These are phyloP conservation scores for Cladophialophora yegresii DNA, from an alignment of 2,329 filamentous ascomycete species.

Conservation along the genomic window DNA sequence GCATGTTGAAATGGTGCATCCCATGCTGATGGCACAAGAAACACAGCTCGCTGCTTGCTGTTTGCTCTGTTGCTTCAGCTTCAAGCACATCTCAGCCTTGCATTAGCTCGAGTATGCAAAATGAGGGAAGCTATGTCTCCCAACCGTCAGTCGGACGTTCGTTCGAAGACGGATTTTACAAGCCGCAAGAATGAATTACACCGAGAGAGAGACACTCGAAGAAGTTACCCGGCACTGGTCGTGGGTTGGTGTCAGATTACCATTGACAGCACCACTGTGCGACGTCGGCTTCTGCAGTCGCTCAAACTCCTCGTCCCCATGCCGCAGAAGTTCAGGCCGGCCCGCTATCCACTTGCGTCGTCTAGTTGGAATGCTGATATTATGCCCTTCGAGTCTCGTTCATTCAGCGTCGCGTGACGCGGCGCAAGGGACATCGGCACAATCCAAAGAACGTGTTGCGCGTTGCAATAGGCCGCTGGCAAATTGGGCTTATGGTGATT, in stretches of 20 bases:
- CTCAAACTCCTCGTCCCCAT: background rate
- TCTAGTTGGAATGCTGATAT: background rate
- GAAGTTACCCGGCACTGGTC: background rate
- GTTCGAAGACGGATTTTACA: background rate
- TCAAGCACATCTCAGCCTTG: background rate
- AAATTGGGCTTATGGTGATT: background rate
- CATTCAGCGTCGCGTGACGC: background rate
- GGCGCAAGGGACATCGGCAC: background rate
- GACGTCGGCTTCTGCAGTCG: background rate
- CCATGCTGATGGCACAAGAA: background rate
- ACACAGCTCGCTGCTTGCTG: background rate
- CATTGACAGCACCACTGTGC: background rate
- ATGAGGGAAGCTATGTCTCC: background rate
- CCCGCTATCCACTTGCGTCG: background rate
- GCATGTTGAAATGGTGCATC: background rate
- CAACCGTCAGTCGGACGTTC: background rate
- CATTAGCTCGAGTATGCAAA: background rate
- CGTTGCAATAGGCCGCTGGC: background rate
- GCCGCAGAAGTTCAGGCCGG: background rate
- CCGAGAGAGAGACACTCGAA: background rate
- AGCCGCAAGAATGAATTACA: background rate
- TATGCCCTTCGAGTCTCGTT: background rate
- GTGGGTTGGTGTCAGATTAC: constrained; percentile 11
- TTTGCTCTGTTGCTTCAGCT: background rate
- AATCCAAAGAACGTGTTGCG: background rate